Evolutionary conservation across 1,284 basidiomycete genomes (phyloP).

Genomic region (Mycena citricolor): DNA sequence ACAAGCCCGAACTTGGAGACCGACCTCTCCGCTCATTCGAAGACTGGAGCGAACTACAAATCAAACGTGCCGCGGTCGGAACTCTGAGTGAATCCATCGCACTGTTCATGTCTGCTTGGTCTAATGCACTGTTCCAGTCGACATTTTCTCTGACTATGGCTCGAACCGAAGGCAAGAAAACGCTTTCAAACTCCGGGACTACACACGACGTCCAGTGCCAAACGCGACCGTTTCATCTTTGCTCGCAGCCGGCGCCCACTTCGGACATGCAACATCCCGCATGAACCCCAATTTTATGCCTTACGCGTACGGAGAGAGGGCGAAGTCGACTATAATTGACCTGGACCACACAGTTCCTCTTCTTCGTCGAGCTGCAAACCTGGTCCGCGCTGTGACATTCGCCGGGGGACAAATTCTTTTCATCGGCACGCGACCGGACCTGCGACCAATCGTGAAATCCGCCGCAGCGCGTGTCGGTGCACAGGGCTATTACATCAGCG

Average conservation of each 20-base stretch:
- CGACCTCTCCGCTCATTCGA: conserved; percentile 35
- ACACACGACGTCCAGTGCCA: conserved; percentile 64
- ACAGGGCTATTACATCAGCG: conserved; percentile 82
- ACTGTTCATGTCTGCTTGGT: conserved; percentile 12
- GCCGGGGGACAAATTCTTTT: conserved; percentile 88
- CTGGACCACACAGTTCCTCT: conserved; percentile 92
- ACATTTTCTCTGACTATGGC: conserved; percentile 69
- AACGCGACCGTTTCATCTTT: conserved; percentile 86
- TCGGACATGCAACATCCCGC: conserved; percentile 84
- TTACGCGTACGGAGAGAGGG: conserved; percentile 92
- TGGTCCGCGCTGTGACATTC: conserved; percentile 82
- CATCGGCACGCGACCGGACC: conserved; percentile 82
- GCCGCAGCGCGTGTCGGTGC: conserved; percentile 80
- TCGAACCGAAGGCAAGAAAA: conserved; percentile 75
- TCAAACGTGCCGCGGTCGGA: conserved; percentile 53
- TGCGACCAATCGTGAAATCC: conserved; percentile 74
- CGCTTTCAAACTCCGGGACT: conserved; percentile 74
- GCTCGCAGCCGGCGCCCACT: conserved; percentile 89
- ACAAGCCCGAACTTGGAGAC: conserved; percentile 5
- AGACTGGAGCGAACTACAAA: conserved; percentile 67
- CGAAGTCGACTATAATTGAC: conserved; percentile 93
- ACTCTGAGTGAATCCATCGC: conserved; percentile 47
- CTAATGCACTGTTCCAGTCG: conserved; percentile 44
- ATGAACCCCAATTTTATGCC: conserved; percentile 89
- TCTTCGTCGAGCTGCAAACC: conserved; percentile 84